Conservation (phyloP, 805 yeast genomes). For the Grigorovia yakushimaensis region DNA sequence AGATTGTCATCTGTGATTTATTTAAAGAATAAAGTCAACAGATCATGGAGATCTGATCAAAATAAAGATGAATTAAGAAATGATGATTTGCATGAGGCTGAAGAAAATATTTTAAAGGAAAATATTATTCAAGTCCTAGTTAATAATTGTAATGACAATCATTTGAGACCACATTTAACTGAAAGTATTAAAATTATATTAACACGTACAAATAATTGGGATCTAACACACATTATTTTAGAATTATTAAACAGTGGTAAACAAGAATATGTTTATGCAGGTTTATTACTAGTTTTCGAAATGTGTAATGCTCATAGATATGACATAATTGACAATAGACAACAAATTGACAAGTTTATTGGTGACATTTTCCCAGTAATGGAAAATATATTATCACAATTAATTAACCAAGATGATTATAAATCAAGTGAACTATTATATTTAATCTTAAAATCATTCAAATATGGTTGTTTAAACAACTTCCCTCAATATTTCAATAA, state of each 20-base stretch:
- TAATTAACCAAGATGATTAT: slow-evolving; percentile 26
- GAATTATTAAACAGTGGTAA: slow-evolving; percentile 31
- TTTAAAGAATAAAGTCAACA: slow-evolving; percentile 52
- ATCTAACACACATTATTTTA: slow-evolving; percentile 27
- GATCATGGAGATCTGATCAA: slow-evolving; percentile 53
- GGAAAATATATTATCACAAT: slow-evolving; percentile 39
- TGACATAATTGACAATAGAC: slow-evolving; percentile 39
- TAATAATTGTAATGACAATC: slow-evolving; percentile 31
- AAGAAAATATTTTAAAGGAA: slow-evolving; percentile 46
- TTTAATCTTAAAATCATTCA: slow-evolving; percentile 54
- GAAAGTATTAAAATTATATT: slow-evolving; percentile 48
- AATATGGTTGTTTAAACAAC: slow-evolving; percentile 50
- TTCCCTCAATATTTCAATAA: slow-evolving; percentile 43
- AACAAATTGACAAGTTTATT: slow-evolving; percentile 39
- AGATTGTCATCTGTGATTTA: slow-evolving; percentile 57
- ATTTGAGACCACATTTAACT: slow-evolving; percentile 46
- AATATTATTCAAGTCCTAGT: slow-evolving; percentile 45
- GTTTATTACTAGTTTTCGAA: slow-evolving; percentile 47
- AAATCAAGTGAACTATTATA: slow-evolving; percentile 42
- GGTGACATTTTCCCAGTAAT: slow-evolving; percentile 46
- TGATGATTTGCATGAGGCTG: slow-evolving; percentile 31
- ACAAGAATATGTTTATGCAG: slow-evolving; percentile 38
- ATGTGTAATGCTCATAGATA: slow-evolving; percentile 48
- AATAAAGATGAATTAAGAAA: slow-evolving; percentile 17
- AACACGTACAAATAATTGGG: slow-evolving; percentile 34